Base-by-base conservation (phyloP, 2,329 filamentous ascomycete genomes). In the Arthrinium phaeospermum region DNA sequence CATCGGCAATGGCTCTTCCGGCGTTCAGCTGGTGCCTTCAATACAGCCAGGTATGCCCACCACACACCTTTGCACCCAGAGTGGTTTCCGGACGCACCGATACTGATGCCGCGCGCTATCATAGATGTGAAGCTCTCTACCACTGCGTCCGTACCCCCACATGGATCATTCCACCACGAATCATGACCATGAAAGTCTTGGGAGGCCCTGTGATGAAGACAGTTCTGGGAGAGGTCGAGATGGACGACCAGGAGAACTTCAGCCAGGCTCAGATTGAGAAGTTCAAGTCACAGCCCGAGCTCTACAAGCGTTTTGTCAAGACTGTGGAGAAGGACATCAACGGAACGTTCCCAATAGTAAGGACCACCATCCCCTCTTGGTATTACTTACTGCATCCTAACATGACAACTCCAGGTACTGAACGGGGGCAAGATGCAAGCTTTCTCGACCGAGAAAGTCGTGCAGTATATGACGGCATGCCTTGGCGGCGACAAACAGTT, bases 1-100 rank as follows among this genome's bases (percentile, higher is more conserved):
- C n/a, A 88, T 91, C 69, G 88, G 88, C 12, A 89, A 88, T 70
- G 88, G 88, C 8, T 83, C 87, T 24, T 88, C 86, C 0, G 88
- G 86, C 0, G 83, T 90, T 19, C 88, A 90, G 74, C 80, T 90
- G 34, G 77, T 89, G 12, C 85, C 87, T 0, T 82, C 84, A 44
- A 84, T 90, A n/a, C 84, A 85, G 69, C 81, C 82, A 75, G 78
- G 83, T 86, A 74, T 75, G 80, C 70, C 44, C 16, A 19, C 45
- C 22, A 19, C 14, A 61, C 30, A 5, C n/a, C 30, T 22, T 34
- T 41, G 14, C 19, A n/a, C 34, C 30, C 37, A 34, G 19, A 14
- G 34, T 34, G 57, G 27, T 3, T 13, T n/a, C n/a, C 4, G n/a
- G 34, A 19, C n/a, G 10, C 8, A 41, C 34, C n/a, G 19, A 13